Base-by-base conservation (phyloP, 306 rosid genomes). In the Arachis stenosperma region DNA sequence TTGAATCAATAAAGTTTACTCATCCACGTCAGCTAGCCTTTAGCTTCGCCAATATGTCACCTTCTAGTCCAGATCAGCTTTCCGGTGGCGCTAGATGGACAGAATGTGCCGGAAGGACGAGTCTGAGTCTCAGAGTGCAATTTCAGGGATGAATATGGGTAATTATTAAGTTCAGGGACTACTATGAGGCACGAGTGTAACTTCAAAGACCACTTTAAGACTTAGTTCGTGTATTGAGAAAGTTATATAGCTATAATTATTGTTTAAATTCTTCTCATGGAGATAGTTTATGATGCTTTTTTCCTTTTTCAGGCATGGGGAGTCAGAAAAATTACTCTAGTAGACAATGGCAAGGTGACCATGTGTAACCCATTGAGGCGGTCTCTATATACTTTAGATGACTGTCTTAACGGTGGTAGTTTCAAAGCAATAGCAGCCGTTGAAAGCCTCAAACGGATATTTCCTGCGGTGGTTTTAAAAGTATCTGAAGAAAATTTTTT, bases 301-400 rank as follows among this genome's bases (percentile, higher is more conserved):
- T 57, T 65, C 37, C 4, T 33, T 53, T 81, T 84, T 78, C 82
- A 94, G 98, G 98, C 98, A 67, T 94, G 98, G 98, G 97, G 98
- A 57, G 89, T 91, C 37, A 86, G 96, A 44, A 91, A 87, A 83
- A 91, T 94, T 75, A 94, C 97, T 4, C 88, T 94, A 30, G 78
- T 91, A 59, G 98, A 94, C 83, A 94, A 77, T 81, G 97, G 98
- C 52, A 88, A 85, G 79, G 97, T 94, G 77, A 90, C 98, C 9
- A 94, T 94, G 98, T 94, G 97, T 64, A 94, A 94, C 76, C 98
- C 98, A 10, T 75, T 94, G 79, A 94, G 98, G 78, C 98, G 91
- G 81, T 94, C 98, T 78, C 88, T 94, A n/a, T 94, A 94, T 81
- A 94, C 92, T 39, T 74, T 91, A 78, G 95, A 94, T 70, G 90